phyloP scores from a whole-genome alignment of 129 eudicot species.

The Chrysanthemum lavandulifolium region DNA sequence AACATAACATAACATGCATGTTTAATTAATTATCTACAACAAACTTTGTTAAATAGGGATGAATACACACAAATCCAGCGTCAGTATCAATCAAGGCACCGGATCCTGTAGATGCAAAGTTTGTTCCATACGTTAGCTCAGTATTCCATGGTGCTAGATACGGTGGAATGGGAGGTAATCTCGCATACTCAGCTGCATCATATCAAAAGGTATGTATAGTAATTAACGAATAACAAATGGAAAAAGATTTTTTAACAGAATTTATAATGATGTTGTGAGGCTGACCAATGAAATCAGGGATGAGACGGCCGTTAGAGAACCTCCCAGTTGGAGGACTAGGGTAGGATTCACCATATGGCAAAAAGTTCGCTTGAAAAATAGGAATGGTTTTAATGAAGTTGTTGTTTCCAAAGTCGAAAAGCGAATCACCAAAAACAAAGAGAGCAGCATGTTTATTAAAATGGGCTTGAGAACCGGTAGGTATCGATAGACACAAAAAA shows the following conservation, averaged over 20 bases:
- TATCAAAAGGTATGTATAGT: background rate
- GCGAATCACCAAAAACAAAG: conserved; percentile 48
- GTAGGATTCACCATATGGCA: conserved; percentile 51
- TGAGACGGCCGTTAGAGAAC: conserved; percentile 52
- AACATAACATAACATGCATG: too few relatives aligned
- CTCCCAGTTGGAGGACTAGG: conserved; percentile 49
- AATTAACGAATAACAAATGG: background rate
- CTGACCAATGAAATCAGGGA: conserved; percentile 54
- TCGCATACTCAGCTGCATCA: conserved; percentile 52
- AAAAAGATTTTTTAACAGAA: background rate
- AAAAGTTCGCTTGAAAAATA: conserved; percentile 40
- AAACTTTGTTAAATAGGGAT: background rate
- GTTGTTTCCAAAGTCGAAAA: conserved; percentile 52
- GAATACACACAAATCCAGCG: conserved; percentile 48
- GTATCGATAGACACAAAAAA: conserved; percentile 5
- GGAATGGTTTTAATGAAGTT: conserved; percentile 49
- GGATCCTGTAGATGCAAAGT: conserved; percentile 69
- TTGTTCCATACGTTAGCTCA: conserved; percentile 35
- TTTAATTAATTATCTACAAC: background rate
- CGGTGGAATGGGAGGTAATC: conserved; percentile 47
- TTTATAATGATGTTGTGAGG: background rate
- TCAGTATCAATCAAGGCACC: conserved; percentile 49
- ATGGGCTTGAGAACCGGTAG: conserved; percentile 3
- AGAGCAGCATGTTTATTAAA: conserved; percentile 16
- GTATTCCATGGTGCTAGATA: conserved; percentile 34